A percentile compares a stretch with the other conserved stretches of the same genome.
Evolutionary conservation across 2,329 filamentous ascomycete genomes (phyloP).

Genomic region (Diaporthe sp.): DNA sequence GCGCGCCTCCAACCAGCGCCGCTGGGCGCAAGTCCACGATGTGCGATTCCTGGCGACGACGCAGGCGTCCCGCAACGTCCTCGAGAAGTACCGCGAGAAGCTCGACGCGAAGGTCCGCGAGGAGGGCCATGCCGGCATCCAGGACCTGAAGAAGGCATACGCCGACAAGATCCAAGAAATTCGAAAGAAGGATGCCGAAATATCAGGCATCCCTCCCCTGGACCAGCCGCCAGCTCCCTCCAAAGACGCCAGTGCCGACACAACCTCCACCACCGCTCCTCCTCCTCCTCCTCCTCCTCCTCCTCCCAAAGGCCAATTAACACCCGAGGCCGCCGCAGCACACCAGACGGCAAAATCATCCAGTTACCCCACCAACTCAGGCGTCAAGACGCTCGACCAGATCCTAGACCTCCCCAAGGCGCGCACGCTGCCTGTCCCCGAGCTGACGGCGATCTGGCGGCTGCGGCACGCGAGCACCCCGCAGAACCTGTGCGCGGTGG

Average conservation of each 20-base stretch:
- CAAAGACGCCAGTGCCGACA: background rate
- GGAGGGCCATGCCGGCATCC: constrained; percentile 76
- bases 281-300: background rate
- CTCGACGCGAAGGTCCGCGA: constrained; percentile 80
- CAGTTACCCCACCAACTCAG: constrained; percentile 39
- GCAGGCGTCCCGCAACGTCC: constrained; percentile 71
- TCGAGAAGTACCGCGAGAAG: constrained; percentile 90
- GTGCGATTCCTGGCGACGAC: constrained; percentile 90
- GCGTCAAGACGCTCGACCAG: constrained; percentile 59
- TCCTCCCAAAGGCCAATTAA: constrained; percentile 31
- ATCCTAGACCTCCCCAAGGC: constrained; percentile 84
- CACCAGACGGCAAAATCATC: constrained; percentile 37
- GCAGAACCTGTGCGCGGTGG: constrained; percentile 83
- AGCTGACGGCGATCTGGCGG: constrained; percentile 91
- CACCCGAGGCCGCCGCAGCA: constrained; percentile 46
- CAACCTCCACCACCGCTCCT: constrained; percentile 33
- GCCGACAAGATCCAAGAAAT: constrained; percentile 82
- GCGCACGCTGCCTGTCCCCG: constrained; percentile 76
- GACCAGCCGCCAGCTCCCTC: background rate
- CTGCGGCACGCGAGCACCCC: constrained; percentile 81
- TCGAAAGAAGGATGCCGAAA: constrained; percentile 72
- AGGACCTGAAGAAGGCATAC: constrained; percentile 84
- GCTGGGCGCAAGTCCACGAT: constrained; percentile 93
- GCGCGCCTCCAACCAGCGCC: constrained; percentile 68
- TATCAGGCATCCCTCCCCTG: constrained; percentile 41